Base-by-base conservation (phyloP, 2,329 filamentous ascomycete species). In the Paecilomyces sp. region DNA sequence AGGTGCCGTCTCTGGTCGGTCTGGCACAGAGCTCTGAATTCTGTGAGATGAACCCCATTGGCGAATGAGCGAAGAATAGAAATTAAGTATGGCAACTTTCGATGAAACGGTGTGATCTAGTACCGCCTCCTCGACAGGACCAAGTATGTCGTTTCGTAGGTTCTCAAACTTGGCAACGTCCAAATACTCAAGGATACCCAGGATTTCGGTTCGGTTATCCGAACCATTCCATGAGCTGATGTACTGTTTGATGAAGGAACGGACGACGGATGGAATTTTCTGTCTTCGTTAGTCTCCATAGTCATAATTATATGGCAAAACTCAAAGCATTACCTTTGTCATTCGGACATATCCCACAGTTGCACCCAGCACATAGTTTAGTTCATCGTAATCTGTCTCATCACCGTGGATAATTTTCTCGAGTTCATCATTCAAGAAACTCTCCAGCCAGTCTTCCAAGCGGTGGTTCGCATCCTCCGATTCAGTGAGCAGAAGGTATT, bases 51-150 rank as follows among this genome's bases (percentile, higher is more conserved):
- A 64, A 7, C 74, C 72, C 75, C 80, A 83, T 63, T 85, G 82
- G 11, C 80, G 82, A 54, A 93, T 80, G 5, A 95, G 76, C 11
- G 75, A 73, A 1, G 83, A 86, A 72, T 93, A 94, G 62, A 91
- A 86, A 1, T 73, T 72, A 2, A 94, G 79, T 2, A 95, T 76
- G 2, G 78, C 77, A 0, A 83, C 68, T 65, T 87, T 87, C 0
- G 86, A 84, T 5, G 77, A 67, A 0, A 79, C 54, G 22, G 67
- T 70, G 13, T 72, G 66, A 30, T 70, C 64, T 30, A 77, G 63
- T 13, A 82, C 57, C 3, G 74, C 74, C 25, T 63, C 68, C 64
- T 83, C 81, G 25, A 76, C 60, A 22, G 70, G 70, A 4, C 59
- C 61, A 13, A 83, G 64, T 36, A 78, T 76, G 0, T 71, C 66